Evolutionary conservation across 805 yeast species (phyloP).

Genomic region (Barnettozyma siamensis): DNA sequence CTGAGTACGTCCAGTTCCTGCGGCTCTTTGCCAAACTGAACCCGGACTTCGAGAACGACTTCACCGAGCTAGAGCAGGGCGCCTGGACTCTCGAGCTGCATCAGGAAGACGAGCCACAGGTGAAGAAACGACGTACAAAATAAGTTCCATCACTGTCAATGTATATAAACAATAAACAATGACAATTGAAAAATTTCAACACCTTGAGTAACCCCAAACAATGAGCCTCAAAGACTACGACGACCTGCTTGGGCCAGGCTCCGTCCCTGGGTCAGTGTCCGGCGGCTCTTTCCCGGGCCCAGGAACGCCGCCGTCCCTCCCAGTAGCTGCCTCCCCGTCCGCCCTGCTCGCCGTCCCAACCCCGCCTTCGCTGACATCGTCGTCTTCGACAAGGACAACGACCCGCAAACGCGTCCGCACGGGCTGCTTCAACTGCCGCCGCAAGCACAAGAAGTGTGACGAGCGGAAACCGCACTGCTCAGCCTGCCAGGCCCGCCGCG

Average conservation of each 20-base stretch:
- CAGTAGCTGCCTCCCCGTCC: too few relatives aligned
- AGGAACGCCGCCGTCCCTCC: too few relatives aligned
- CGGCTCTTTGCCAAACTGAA: slow-evolving; percentile 12
- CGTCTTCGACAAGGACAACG: background rate
- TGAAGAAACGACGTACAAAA: too few relatives aligned
- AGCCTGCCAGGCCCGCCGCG: slow-evolving; percentile 33
- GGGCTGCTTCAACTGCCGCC: slow-evolving; percentile 57
- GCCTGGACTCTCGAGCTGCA: slow-evolving; percentile 19
- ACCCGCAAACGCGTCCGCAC: slow-evolving; percentile 36
- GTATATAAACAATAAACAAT: too few relatives aligned
- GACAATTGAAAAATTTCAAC: too few relatives aligned
- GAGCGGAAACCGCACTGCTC: slow-evolving; percentile 38
- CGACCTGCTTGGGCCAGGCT: background rate
- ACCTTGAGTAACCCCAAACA: too few relatives aligned
- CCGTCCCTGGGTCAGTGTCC: too few relatives aligned
- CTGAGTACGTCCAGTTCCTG: slow-evolving; percentile 18
- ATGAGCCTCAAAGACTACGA: background rate
- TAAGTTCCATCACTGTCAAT: too few relatives aligned
- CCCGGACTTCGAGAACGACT: slow-evolving; percentile 8
- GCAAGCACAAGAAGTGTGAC: slow-evolving; percentile 62
- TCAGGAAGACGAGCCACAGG: background rate
- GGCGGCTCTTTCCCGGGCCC: too few relatives aligned
- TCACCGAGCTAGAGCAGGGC: slow-evolving; percentile 19
- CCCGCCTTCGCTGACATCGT: background rate
- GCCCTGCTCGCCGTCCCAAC: background rate